Evolutionary conservation across 192 early-diverging fungal genomes (phyloP).

Genomic region (Linnemannia schmuckeri): DNA sequence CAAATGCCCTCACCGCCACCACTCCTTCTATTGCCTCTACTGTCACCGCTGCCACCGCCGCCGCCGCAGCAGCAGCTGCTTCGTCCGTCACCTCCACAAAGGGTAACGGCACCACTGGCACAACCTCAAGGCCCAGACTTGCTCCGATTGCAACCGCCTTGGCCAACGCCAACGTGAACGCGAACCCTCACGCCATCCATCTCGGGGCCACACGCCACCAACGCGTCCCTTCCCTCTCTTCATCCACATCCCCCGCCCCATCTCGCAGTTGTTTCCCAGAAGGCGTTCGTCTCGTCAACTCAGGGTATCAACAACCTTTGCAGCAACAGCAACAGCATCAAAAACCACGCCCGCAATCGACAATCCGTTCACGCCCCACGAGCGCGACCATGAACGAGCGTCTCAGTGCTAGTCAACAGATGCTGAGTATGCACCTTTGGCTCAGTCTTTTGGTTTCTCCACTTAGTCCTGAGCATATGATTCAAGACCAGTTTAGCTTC

Average conservation of each 20-base stretch:
- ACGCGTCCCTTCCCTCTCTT: neutral
- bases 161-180: slow-evolving; percentile 12
- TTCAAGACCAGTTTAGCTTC: slow-evolving; percentile 32
- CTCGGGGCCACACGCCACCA: neutral
- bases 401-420: slow-evolving; percentile 40
- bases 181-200: neutral
- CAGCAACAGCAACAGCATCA: slow-evolving; percentile 4
- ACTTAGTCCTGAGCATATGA: slow-evolving; percentile 46
- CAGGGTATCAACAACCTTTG: neutral
- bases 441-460: slow-evolving; percentile 47
- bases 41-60: neutral
- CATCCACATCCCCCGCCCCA: neutral
- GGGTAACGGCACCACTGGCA: neutral
- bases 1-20: neutral
- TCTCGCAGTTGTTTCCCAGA: slow-evolving; percentile 13
- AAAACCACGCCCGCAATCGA: neutral
- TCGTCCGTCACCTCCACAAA: neutral
- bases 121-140: neutral
- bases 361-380: slow-evolving; percentile 13
- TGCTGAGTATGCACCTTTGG: slow-evolving; percentile 56
- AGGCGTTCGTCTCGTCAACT: slow-evolving; percentile 6
- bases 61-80: neutral
- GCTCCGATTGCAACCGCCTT: slow-evolving; percentile 17
- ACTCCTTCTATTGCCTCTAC: neutral
- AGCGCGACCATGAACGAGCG: slow-evolving; percentile 10